phyloP scores from a whole-genome alignment of 108 stramenopile species.

The Nannochloropsis granulata region DNA sequence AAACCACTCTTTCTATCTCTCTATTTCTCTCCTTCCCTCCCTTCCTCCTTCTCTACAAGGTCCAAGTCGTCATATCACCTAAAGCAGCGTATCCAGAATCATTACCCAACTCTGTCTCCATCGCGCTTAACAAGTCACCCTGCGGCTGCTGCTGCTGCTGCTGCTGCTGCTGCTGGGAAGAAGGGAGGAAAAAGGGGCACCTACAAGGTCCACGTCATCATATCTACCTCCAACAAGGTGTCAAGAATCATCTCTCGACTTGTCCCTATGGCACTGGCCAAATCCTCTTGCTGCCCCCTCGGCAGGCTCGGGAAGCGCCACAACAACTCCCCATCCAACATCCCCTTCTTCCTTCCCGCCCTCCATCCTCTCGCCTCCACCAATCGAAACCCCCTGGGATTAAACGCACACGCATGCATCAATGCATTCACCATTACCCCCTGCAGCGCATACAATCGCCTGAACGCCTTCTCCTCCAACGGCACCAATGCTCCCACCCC shows the following conservation, averaged over 20 bases:
- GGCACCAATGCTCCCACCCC: constrained; percentile 58
- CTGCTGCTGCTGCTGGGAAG: too few relatives aligned
- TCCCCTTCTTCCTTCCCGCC: constrained; percentile 66
- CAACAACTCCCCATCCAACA: constrained; percentile 75
- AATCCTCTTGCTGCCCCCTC: constrained; percentile 65
- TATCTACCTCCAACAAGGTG: constrained; percentile 61
- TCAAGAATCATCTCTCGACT: constrained; percentile 74
- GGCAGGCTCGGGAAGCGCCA: constrained; percentile 58
- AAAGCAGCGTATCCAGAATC: too few relatives aligned
- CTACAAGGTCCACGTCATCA: background rate
- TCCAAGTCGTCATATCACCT: too few relatives aligned
- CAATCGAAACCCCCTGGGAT: constrained; percentile 45
- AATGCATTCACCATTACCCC: constrained; percentile 75
- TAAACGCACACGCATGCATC: constrained; percentile 67
- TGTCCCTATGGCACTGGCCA: constrained; percentile 80
- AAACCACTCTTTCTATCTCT: too few relatives aligned
- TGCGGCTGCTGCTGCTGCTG: too few relatives aligned
- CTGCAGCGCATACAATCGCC: constrained; percentile 29
- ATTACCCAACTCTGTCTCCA: too few relatives aligned
- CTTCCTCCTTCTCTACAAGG: too few relatives aligned
- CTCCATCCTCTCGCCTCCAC: constrained; percentile 53
- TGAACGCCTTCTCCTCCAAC: constrained; percentile 38
- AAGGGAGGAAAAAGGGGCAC: too few relatives aligned
- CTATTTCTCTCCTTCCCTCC: too few relatives aligned
- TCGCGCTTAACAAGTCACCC: too few relatives aligned